Evolutionary conservation across 1,139 yeast species (phyloP), one percentile per base, ranked within the genome.

Genomic region (Pichia sp.): DNA sequence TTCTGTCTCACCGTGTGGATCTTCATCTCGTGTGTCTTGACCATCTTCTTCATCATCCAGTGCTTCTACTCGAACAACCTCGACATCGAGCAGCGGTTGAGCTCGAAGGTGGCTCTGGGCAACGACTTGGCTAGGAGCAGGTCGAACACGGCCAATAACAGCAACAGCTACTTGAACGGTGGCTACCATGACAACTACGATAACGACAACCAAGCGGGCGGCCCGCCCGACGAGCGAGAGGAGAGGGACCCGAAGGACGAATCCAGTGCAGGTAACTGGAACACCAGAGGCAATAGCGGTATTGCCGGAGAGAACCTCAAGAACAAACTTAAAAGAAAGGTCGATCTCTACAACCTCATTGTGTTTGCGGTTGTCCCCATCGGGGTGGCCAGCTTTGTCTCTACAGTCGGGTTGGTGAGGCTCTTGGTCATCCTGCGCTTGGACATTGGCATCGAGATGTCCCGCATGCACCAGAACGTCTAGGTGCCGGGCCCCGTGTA

Each of bases 311-410:
- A 17, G 17, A 40, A 50, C 7, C 69, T 70, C 55, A 75, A 75
- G 9, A 6, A 10, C 12, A 73, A 73, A 52, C 66, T 76, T 34
- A 77, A 80, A 48, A 72, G 92, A 53, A 87, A 91, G 59, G 81
- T 93, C 60, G 91, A 87, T 65, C 75, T 85, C 57, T 87, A 91
- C 70, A 90, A 88, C 62, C 87, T 93, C 50, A 92, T 88, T 1
- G 97, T 93, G 0, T 93, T 89, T 74, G 97, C 98, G 1, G 98
- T 93, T 52, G 97, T 93, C 6, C 99, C 99, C 0, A 92, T 93
- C 29, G 99, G 99, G 0, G 66, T 93, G 58, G 97, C 99, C 3
- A 89, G 97, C 64, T 93, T 93, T 64, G 72, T 92, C 31, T 91
- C 98, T 5, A 90, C 92, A 96, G 75, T 91, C 33, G 95, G 92